phyloP scores from a whole-genome alignment of 306 rosid genomes.

The Begonia peltatifolia region DNA sequence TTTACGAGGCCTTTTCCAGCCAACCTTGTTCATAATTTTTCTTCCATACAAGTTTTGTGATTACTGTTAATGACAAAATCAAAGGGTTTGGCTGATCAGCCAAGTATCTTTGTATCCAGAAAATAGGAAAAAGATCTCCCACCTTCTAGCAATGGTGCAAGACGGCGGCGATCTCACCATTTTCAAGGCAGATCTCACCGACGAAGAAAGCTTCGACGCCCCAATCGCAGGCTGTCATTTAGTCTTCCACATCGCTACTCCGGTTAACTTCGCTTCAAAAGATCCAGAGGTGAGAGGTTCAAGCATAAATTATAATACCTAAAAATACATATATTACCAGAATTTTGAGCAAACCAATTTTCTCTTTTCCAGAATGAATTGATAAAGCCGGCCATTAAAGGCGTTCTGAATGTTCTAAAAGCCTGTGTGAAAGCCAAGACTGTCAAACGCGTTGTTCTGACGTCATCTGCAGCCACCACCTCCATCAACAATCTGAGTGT shows the following conservation, averaged over 20 bases:
- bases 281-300: background rate
- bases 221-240: constrained; percentile 52
- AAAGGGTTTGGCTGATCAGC: too few relatives aligned
- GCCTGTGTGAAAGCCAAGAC: constrained; percentile 46
- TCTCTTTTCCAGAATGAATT: constrained; percentile 37
- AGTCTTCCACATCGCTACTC: background rate
- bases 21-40: too few relatives aligned
- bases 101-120: constrained; percentile 19
- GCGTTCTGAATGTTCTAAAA: constrained; percentile 52
- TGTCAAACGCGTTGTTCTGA: constrained; percentile 58
- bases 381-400: constrained; percentile 70
- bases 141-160: constrained; percentile 32
- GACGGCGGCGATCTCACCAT: constrained; percentile 44
- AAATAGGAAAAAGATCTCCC: constrained; percentile 38
- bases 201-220: constrained; percentile 46
- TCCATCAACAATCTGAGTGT: constrained; percentile 28
- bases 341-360: background rate
- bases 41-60: too few relatives aligned
- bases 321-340: background rate
- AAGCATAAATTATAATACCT: background rate
- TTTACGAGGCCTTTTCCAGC: too few relatives aligned
- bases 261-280: background rate
- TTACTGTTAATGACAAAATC: too few relatives aligned
- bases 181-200: constrained; percentile 49
- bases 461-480: constrained; percentile 73